These are phyloP conservation scores for Sherardia arvensis DNA, from an alignment of 257 asterid species.

Conservation along the genomic window DNA sequence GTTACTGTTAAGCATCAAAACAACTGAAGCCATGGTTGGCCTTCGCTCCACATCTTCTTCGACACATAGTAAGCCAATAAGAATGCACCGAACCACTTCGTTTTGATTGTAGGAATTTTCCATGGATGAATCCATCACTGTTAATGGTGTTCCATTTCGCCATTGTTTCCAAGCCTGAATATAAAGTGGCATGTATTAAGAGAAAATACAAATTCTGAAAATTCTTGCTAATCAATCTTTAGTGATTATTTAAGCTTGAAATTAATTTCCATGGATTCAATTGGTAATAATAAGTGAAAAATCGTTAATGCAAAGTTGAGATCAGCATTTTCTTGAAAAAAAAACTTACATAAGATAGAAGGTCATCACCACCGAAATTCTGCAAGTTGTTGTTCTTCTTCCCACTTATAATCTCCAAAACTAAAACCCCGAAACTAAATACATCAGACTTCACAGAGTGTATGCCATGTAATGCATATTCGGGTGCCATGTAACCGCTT, in stretches of 20 bases:
- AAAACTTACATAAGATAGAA: constrained; percentile 17
- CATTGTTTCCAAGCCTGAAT: neutral
- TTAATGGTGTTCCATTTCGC: constrained; percentile 3
- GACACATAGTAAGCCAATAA: neutral
- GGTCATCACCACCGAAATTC: neutral
- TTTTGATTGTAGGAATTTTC: neutral
- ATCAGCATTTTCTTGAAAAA: neutral
- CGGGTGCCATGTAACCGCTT: constrained; percentile 29
- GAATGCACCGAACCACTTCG: neutral
- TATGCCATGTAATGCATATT: constrained; percentile 9
- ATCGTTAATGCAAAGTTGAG: too few species aligned
- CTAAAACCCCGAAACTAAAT: constrained; percentile 21
- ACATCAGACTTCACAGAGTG: constrained; percentile 20
- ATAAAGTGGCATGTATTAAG: too few species aligned
- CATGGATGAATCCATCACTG: neutral
- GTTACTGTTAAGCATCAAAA: neutral
- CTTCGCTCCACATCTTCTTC: neutral
- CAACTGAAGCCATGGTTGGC: neutral
- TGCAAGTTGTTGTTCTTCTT: constrained; percentile 9
- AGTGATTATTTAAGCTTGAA: too few species aligned
- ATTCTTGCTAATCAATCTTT: too few species aligned
- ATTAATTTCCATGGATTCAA: too few species aligned
- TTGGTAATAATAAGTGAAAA: too few species aligned
- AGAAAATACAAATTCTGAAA: too few species aligned
- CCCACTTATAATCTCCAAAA: constrained; percentile 20